Percentiles rank a stretch among this genome's conserved stretches.
These are phyloP conservation scores for Cetraspora pellucida DNA, from an alignment of 192 early-diverging fungal genomes.

Conservation along the genomic window DNA sequence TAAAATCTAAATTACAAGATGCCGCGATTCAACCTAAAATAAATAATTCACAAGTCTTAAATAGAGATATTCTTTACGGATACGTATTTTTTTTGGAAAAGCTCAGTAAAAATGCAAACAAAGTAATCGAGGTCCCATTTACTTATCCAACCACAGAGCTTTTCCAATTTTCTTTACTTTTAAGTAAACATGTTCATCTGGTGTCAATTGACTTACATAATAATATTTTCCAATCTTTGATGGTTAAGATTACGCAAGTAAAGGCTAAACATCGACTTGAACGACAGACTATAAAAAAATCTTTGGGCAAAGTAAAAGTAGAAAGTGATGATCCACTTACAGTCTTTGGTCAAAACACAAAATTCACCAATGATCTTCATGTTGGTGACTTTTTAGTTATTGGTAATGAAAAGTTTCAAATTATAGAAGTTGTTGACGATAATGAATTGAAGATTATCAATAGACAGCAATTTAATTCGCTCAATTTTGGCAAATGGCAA, in stretches of 20 bases:
- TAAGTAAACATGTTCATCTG: slow-evolving; percentile 6
- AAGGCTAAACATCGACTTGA: slow-evolving; percentile 20
- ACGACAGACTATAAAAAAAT: background rate
- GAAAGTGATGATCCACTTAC: background rate
- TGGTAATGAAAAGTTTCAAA: slow-evolving; percentile 17
- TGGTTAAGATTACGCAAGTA: slow-evolving; percentile 22
- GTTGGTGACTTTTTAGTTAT: slow-evolving; percentile 31
- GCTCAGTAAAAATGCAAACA: background rate
- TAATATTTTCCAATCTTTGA: background rate
- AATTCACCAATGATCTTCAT: slow-evolving; percentile 5
- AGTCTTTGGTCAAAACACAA: slow-evolving; percentile 15
- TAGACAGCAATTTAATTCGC: background rate
- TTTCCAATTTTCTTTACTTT: slow-evolving; percentile 18
- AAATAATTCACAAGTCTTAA: too few relatives aligned
- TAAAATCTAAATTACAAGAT: too few relatives aligned
- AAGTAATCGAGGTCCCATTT: slow-evolving; percentile 3
- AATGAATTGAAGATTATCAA: slow-evolving; percentile 5
- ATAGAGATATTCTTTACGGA: background rate
- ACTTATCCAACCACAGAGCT: background rate
- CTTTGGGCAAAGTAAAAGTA: slow-evolving; percentile 19
- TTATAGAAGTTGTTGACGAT: slow-evolving; percentile 20
- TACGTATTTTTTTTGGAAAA: slow-evolving; percentile 15
- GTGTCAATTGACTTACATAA: background rate
- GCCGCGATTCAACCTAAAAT: too few relatives aligned
- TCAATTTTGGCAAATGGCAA: background rate